Percentiles rank a stretch among this genome's conserved stretches.
Evolutionary conservation across 2,329 filamentous ascomycete genomes (phyloP).

Genomic region (Zalaria obscura): DNA sequence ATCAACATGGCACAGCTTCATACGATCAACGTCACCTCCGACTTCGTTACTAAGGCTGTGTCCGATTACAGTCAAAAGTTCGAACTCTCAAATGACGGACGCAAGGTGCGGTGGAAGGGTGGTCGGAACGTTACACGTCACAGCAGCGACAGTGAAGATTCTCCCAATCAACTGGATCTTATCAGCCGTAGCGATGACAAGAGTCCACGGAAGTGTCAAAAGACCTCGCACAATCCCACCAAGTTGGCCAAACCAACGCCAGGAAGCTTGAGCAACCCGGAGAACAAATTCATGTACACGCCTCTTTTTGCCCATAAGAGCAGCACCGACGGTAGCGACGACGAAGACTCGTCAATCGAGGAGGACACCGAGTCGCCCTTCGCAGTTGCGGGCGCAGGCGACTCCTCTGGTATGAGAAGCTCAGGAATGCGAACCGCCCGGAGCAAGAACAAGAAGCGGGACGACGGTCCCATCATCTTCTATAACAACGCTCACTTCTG

Average conservation of each 20-base stretch:
- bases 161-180: conserved; percentile 7
- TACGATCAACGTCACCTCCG: conserved; percentile 67
- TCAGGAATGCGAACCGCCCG: conserved; percentile 29
- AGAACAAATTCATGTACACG: conserved; percentile 28
- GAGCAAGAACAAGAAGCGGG: conserved; percentile 34
- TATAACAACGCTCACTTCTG: conserved; percentile 70
- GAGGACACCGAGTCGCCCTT: conserved; percentile 19
- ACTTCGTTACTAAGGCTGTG: conserved; percentile 62
- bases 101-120: conserved; percentile 68
- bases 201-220: conserved; percentile 15
- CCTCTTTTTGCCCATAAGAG: conserved; percentile 34
- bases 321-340: conserved; percentile 24
- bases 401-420: conserved; percentile 30
- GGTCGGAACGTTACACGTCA: conserved; percentile 50
- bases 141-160: conserved; percentile 40
- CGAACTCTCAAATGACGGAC: conserved; percentile 62
- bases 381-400: conserved; percentile 13
- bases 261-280: not conserved
- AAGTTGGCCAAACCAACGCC: not conserved
- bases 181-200: conserved; percentile 6
- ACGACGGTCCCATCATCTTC: conserved; percentile 68
- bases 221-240: conserved; percentile 2
- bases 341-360: conserved; percentile 18
- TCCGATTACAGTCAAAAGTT: conserved; percentile 58
- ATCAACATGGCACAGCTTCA: conserved; percentile 74